Evolutionary conservation across 331 rosid genomes (phyloP), one percentile per base, ranked within the genome.

Genomic region (Quercus lobata): DNA sequence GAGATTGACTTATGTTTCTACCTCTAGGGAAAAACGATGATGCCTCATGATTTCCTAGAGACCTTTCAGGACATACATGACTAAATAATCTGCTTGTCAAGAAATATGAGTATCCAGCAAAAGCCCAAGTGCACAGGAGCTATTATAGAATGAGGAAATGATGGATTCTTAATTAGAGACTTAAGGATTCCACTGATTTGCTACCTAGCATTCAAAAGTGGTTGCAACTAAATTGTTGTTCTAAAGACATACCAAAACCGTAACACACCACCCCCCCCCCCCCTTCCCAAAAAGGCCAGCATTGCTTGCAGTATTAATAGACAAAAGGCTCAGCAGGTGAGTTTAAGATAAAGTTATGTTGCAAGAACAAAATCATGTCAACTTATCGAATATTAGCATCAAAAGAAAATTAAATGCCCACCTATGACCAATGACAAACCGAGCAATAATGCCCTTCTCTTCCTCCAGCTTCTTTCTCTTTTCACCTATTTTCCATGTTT

Each of bases 401-500:
- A 56, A 82, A 49, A 78, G 7, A 77, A 73, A 55, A 37, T 21
- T 55, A 22, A 73, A 81, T 35, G 73, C 77, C 79, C 82, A 96
- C 99, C 99, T 88, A 84, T 96, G 99, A 79, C 99, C 99, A 83
- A 96, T 96, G 85, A 89, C 97, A 74, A 96, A 96, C 49, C 99
- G 98, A 46, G 88, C 75, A 56, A 96, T 89, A 61, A 96, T 93
- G 69, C 99, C 99, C 86, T 96, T 93, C 87, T 96, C 98, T 87
- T 94, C 99, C 90, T 96, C 98, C 57, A 93, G 90, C 87, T 81
- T 93, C 93, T 86, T 96, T 85, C 94, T 89, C 83, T 90, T 93
- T 69, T 96, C 99, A 55, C 99, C 99, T 96, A 69, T 85, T 85
- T 74, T 81, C 78, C 77, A 86, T 66, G 77, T 73, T 80, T 78